Evolutionary conservation across 2,329 filamentous ascomycete genomes (phyloP).

Genomic region (Clonostachys sp.): DNA sequence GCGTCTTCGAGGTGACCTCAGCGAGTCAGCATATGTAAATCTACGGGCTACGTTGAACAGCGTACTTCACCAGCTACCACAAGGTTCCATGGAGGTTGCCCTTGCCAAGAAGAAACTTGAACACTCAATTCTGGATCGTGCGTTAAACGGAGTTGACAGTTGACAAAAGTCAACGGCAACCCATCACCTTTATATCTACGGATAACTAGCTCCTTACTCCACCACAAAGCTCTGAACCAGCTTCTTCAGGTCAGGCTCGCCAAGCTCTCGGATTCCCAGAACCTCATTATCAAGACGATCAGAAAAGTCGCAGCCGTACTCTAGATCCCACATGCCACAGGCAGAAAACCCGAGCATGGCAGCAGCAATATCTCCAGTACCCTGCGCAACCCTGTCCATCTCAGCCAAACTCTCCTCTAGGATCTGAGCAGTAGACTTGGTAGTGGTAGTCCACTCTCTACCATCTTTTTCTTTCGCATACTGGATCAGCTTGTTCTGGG

Average conservation of each 20-base stretch:
- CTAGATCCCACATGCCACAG: neutral
- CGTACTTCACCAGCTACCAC: neutral
- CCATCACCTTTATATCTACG: neutral
- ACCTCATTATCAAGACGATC: constrained; percentile 32
- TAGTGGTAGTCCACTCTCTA: constrained; percentile 38
- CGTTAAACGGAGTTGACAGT: too few species aligned
- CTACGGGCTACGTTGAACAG: neutral
- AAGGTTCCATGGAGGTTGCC: neutral
- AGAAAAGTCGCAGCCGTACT: constrained; percentile 14
- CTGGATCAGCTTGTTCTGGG: constrained; percentile 38
- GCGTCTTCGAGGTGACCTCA: neutral
- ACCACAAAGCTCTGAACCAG: neutral
- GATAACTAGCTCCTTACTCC: neutral
- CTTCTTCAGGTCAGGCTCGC: neutral
- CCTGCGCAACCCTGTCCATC: constrained; percentile 7
- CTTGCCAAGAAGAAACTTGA: too few species aligned
- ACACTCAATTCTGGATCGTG: too few species aligned
- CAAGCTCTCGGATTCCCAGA: constrained; percentile 20
- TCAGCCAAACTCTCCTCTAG: constrained; percentile 7
- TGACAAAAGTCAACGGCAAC: too few species aligned
- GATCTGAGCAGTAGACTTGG: constrained; percentile 14
- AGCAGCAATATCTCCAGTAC: constrained; percentile 13
- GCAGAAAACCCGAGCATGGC: constrained; percentile 14
- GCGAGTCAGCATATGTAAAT: neutral
- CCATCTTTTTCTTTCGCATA: constrained; percentile 38